Evolutionary conservation across 495 filamentous ascomycete genomes (phyloP).

Genomic region (Trichoderma gamsii): DNA sequence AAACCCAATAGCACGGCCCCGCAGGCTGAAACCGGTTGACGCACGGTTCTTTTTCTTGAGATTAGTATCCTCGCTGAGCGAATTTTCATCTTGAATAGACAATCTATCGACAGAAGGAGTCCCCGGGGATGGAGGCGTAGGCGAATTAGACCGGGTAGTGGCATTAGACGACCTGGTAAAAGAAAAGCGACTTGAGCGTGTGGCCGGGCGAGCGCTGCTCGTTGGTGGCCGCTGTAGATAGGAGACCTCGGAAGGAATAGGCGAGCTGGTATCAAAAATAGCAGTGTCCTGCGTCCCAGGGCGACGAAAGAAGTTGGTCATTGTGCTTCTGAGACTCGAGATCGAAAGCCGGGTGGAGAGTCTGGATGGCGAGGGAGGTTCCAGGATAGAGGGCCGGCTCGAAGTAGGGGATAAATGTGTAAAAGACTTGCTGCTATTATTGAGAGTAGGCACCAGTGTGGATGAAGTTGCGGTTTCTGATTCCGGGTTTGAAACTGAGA

Average conservation of each 20-base stretch:
- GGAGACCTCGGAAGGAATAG: background rate
- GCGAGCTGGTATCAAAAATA: background rate
- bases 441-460: constrained; percentile 7
- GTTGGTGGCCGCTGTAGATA: constrained; percentile 21
- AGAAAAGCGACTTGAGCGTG: constrained; percentile 36
- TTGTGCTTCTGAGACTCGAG: constrained; percentile 32
- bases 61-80: constrained; percentile 30
- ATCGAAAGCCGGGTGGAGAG: constrained; percentile 33
- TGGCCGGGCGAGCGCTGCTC: constrained; percentile 5
- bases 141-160: constrained; percentile 49
- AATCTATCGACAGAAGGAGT: constrained; percentile 36
- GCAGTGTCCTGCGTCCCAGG: constrained; percentile 23
- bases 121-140: constrained; percentile 47
- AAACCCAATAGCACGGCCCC: constrained; percentile 36
- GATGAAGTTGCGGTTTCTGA: background rate
- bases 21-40: constrained; percentile 38
- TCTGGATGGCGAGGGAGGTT: constrained; percentile 19
- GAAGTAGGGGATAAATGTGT: constrained; percentile 15
- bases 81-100: constrained; percentile 23
- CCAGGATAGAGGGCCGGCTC: constrained; percentile 21
- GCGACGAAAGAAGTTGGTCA: constrained; percentile 30
- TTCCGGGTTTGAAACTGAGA: background rate
- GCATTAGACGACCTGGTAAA: constrained; percentile 38
- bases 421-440: constrained; percentile 18
- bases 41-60: constrained; percentile 42